Evolutionary conservation across 2,329 filamentous ascomycete genomes (phyloP).

Genomic region (Alternaria alternata): DNA sequence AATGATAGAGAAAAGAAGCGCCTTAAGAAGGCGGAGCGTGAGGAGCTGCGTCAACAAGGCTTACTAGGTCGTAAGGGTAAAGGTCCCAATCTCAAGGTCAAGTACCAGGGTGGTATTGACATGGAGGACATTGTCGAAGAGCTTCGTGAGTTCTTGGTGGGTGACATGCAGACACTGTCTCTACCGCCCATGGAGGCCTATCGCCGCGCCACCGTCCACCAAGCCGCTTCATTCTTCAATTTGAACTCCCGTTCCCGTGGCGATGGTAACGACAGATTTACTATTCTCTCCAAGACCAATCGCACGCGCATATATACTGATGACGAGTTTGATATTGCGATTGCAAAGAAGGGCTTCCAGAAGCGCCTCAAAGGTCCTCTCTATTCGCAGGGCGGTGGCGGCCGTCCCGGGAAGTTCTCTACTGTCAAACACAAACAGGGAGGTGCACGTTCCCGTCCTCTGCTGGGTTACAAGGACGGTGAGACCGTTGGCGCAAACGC

Average conservation of each 20-base stretch:
- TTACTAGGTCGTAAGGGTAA: conserved; percentile 55
- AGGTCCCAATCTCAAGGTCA: conserved; percentile 65
- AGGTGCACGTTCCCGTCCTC: conserved; percentile 25
- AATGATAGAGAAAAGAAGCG: conserved; percentile 57
- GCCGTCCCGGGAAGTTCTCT: conserved; percentile 19
- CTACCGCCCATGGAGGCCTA: conserved; percentile 86
- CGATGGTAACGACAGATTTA: conserved; percentile 74
- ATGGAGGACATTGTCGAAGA: conserved; percentile 76
- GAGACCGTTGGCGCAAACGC: conserved; percentile 87
- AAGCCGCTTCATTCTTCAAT: conserved; percentile 76
- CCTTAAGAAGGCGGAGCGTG: conserved; percentile 57
- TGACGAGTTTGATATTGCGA: conserved; percentile 58
- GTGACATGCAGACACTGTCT: conserved; percentile 69
- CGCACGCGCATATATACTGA: conserved; percentile 70
- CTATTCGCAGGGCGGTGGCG: conserved; percentile 16
- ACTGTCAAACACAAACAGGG: conserved; percentile 21
- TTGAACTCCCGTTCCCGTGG: conserved; percentile 87
- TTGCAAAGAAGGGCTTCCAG: conserved; percentile 58
- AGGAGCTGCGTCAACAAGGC: conserved; percentile 56
- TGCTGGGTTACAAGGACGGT: conserved; percentile 73
- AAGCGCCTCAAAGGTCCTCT: conserved; percentile 46
- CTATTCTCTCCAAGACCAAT: conserved; percentile 77
- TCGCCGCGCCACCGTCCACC: conserved; percentile 80
- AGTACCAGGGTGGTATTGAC: conserved; percentile 76
- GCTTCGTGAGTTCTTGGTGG: conserved; percentile 73